Conservation (phyloP, 1,284 basidiomycete genomes). For the Butyriboletus regius region DNA sequence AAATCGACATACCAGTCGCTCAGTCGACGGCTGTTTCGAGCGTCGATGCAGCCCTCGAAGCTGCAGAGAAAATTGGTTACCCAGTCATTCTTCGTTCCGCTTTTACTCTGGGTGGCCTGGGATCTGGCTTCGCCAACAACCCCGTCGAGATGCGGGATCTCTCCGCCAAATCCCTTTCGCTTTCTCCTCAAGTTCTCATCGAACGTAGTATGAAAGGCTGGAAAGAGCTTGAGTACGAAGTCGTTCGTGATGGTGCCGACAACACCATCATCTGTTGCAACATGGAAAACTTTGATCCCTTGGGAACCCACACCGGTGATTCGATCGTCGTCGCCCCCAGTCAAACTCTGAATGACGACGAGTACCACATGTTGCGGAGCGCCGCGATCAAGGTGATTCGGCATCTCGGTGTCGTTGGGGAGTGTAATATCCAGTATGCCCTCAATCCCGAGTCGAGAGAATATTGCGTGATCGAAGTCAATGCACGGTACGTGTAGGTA, state of each 20-base stretch:
- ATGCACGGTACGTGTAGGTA: conserved; percentile 64
- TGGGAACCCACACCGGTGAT: conserved; percentile 99
- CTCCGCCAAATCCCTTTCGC: conserved; percentile 81
- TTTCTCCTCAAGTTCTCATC: conserved; percentile 93
- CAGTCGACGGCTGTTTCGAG: conserved; percentile 96
- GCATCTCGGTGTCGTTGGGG: conserved; percentile 95
- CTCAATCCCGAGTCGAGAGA: conserved; percentile 88
- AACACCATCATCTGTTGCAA: conserved; percentile 95
- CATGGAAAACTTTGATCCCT: conserved; percentile 98
- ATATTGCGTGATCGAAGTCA: conserved; percentile 98
- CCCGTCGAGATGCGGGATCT: conserved; percentile 92
- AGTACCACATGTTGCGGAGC: conserved; percentile 98
- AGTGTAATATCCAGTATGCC: conserved; percentile 99
- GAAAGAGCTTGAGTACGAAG: conserved; percentile 99
- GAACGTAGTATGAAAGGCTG: conserved; percentile 99
- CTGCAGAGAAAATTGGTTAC: conserved; percentile 89
- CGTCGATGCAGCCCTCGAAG: conserved; percentile 84
- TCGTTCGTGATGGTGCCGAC: conserved; percentile 93
- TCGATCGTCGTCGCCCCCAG: conserved; percentile 99
- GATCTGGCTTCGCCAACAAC: conserved; percentile 95
- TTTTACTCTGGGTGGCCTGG: conserved; percentile 96
- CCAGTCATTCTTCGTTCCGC: conserved; percentile 97
- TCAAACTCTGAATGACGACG: conserved; percentile 93
- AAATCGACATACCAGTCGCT: conserved; percentile 96
- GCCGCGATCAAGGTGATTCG: conserved; percentile 96